Base-by-base conservation (phyloP, 495 filamentous ascomycete species). In the Aspergillus biplanus region DNA sequence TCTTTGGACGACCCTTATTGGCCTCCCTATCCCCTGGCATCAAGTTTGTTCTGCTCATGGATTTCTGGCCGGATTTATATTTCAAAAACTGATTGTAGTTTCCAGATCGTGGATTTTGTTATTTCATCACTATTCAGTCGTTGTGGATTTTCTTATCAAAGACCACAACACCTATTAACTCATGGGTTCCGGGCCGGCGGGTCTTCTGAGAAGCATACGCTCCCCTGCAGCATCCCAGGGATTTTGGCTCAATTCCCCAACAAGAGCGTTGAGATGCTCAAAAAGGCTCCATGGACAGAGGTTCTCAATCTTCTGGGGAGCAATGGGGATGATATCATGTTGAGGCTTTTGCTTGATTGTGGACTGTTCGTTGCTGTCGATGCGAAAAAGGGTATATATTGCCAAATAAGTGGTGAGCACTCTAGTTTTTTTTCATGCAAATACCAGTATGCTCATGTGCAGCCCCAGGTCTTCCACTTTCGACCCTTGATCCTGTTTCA, bases 31-130 rank as follows among this genome's bases (percentile, higher is more conserved):
- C 21, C 21, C 21, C 21, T 27, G 1, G 21, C 21, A 27, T 27
- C 21, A 27, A 27, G 2, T 27, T 27, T 27, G 21, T 27, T 27
- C 21, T 27, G 21, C 21, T 27, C 21, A 27, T 27, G 2, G 21
- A 27, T 27, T 27, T 27, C 21, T 27, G 21, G 21, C 21, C 21
- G 21, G 21, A 27, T 27, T 27, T 27, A 1, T 27, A 2, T 27
- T n/a, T 21, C 13, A 46, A 13, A 55, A 18, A 54, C 71, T 75
- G 50, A 76, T 70, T 66, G 61, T 64, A 58, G 62, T 56, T 48
- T 52, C 42, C 65, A 98, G 91, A 83, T 96, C 64, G 84, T 97
- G 55, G 90, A 97, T 74, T 96, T 92, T 69, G 88, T 87, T 11
- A 87, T 97, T 33, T 89, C 85, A 78, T 78, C 83, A 3, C 75